Evolutionary conservation across 2,329 filamentous ascomycete genomes (phyloP), one percentile per base, ranked within the genome.

Genomic region (Talaromyces sp.): DNA sequence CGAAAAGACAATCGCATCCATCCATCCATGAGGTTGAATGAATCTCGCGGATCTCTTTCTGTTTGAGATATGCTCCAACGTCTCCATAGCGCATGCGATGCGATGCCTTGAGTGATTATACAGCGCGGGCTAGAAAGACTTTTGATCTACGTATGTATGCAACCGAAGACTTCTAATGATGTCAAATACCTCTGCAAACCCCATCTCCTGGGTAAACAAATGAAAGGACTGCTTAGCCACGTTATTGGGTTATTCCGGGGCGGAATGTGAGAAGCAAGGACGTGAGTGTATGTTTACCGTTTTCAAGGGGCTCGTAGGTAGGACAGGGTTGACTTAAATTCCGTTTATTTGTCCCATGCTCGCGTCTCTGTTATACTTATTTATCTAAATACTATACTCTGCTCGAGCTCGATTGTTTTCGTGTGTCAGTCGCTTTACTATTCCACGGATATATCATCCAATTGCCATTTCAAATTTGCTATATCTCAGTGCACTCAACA

Each of bases 261-360:
- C 28, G 35, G 53, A 56, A 55, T 56, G 53, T 36, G 53, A 48
- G 41, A 56, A 56, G 31, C 35, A 55, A 31, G 28, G 40, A 39
- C 4, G n/a, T 22, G 48, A 2, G 19, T 15, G 8, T 22, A 55
- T 55, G 53, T 36, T 56, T 56, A 48, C 41, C 31, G 31, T 48
- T 35, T 15, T 33, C 53, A 46, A 56, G 53, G 53, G 40, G 22
- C 4, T 15, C 36, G 28, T 43, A 53, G 36, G 37, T n/a, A 53
- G 41, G 51, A 19, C 39, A 54, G 36, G 39, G n/a, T 33, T 31
- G 15, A 31, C n/a, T 22, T 17, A 7, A 15, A 21, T 25, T 31
- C n/a, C 31, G 35, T 19, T 48, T 48, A 46, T 31, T 33, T 17
- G n/a, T 13, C 45, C 13, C 28, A 35, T 13, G 8, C 9, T 19